Conservation (phyloP, 805 yeast species). For the Cyberlindnera veronae region DNA sequence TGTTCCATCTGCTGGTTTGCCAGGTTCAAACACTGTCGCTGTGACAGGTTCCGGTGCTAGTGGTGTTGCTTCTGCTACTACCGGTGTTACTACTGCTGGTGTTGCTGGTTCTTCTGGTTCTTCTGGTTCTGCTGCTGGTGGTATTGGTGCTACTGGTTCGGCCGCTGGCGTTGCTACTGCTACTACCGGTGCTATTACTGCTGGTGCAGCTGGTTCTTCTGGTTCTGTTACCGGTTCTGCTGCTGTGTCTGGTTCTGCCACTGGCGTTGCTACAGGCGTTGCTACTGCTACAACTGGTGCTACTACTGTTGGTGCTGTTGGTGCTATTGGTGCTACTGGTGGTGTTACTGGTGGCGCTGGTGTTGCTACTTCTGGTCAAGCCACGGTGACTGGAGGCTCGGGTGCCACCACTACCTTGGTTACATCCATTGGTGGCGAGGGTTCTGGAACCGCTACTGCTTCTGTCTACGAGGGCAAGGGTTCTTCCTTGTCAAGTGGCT, state of each 20-base stretch:
- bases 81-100: not conserved
- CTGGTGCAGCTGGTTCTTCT: slow-evolving; percentile 11
- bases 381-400: not conserved
- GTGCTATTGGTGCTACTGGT: too few relatives aligned
- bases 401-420: not conserved
- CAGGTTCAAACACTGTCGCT: too few relatives aligned
- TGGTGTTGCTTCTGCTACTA: slow-evolving; percentile 1
- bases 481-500: too few relatives aligned
- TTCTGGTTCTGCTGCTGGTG: too few relatives aligned
- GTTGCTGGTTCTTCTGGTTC: too few relatives aligned
- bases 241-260: slow-evolving; percentile 17
- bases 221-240: slow-evolving; percentile 24
- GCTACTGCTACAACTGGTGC: not conserved
- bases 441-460: not conserved
- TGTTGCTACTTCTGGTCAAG: not conserved
- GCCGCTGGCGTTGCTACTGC: too few relatives aligned
- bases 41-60: slow-evolving; percentile 1
- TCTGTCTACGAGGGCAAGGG: not conserved
- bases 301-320: not conserved
- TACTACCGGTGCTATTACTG: too few relatives aligned
- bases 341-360: too few relatives aligned
- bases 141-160: too few relatives aligned
- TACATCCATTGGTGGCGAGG: too few relatives aligned
- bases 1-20: too few relatives aligned
- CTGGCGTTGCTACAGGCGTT: slow-evolving; percentile 26